These are phyloP conservation scores for Hylodesmum podocarpum DNA, from an alignment of 306 rosid species.

Conservation along the genomic window DNA sequence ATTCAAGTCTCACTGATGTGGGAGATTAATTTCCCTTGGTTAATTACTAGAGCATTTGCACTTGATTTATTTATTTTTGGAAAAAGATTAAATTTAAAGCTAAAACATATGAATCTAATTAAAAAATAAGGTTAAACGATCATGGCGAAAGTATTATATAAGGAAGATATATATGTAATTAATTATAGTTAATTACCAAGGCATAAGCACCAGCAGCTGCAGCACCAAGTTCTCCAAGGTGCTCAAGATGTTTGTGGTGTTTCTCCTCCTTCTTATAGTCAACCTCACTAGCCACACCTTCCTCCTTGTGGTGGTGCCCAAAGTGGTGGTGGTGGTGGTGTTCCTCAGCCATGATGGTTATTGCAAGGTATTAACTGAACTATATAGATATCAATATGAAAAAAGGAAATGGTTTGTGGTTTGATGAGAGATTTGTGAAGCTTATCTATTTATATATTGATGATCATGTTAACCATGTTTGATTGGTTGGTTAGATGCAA, in stretches of 20 bases:
- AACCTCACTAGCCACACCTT: slow-evolving; percentile 36
- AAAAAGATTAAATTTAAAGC: neutral
- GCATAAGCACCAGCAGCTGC: slow-evolving; percentile 69
- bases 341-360: slow-evolving; percentile 60
- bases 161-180: neutral
- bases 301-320: slow-evolving; percentile 56
- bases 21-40: neutral
- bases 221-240: slow-evolving; percentile 52
- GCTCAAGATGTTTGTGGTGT: slow-evolving; percentile 72
- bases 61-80: neutral
- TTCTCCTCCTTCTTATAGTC: slow-evolving; percentile 72
- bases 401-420: neutral
- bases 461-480: too few relatives aligned
- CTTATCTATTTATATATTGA: too few relatives aligned
- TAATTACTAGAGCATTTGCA: neutral
- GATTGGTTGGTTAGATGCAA: too few relatives aligned
- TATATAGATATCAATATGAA: neutral
- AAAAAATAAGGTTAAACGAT: neutral
- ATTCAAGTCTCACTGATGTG: neutral
- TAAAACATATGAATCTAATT: neutral
- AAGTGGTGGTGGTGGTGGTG: slow-evolving; percentile 43
- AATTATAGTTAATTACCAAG: slow-evolving; percentile 70
- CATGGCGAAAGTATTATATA: too few relatives aligned
- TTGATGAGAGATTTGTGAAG: too few relatives aligned
- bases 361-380: neutral